Evolutionary conservation across 495 filamentous ascomycete species (phyloP), one percentile per base, ranked within the genome.

Genomic region (Penicillium coprophilum): DNA sequence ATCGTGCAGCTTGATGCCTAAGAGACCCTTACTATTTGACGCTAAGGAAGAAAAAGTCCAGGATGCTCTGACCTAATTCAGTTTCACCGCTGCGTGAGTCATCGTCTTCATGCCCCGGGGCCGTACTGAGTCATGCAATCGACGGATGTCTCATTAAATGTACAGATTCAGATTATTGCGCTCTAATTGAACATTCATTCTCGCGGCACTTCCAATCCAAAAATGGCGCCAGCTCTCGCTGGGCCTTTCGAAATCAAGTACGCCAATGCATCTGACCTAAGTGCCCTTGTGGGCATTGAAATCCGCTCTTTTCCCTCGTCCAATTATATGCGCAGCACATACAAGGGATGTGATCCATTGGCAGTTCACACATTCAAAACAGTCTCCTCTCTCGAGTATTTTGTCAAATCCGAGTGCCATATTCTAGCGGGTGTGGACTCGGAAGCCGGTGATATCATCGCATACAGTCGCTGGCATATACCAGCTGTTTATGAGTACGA

Each of bases 271-370:
- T 40, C 48, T 40, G 48, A 51, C 1, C 32, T 51, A 5, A 38
- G 32, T 51, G 48, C 30, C 27, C 48, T 51, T 2, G 48, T 51
- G 34, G 17, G 19, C 34, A 4, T 51, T 39, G 34, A 51, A n/a
- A 51, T 51, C 40, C 48, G 48, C 48, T 51, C 32, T 51, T 51
- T 51, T 40, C 20, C 32, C 34, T 39, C 21, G 7, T 51, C 48
- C 34, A 51, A 51, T 23, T 51, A 51, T 51, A 51, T 41, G 48
- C 34, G 20, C 34, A 51, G 48, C 34, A 51, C 48, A 51, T 51
- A 51, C 13, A 51, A 51, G 48, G 48, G 48, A 27, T 51, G 48
- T 40, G 48, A 51, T 51, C 48, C 48, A 27, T 30, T 40, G 34
- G 34, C 48, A 51, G 48, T 51, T 51, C 48, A 51, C 32, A 51